Conservation (phyloP, 495 filamentous ascomycete species). For the Trichoderma virens region DNA sequence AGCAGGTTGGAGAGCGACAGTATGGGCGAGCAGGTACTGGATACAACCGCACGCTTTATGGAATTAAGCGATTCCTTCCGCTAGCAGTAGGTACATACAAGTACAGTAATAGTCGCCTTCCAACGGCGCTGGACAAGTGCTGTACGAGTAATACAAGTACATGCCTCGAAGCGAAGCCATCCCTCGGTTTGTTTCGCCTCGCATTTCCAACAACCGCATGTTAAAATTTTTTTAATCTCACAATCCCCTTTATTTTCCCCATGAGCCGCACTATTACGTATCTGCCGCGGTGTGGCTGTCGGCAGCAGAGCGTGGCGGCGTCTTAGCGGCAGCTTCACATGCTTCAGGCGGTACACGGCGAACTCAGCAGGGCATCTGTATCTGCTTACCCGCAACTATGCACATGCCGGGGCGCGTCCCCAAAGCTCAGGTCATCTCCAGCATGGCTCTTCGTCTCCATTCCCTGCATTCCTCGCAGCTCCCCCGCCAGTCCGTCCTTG, state of each 20-base stretch:
- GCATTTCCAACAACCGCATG: background rate
- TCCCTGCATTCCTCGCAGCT: background rate
- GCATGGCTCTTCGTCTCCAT: background rate
- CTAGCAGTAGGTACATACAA: no score
- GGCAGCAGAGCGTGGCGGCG: background rate
- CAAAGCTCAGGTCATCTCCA: background rate
- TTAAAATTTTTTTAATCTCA: background rate
- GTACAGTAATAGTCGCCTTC: no score
- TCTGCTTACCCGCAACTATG: background rate
- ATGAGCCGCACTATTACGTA: background rate
- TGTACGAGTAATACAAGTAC: background rate
- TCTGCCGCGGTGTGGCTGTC: background rate
- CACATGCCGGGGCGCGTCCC: background rate
- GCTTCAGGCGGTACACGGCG: background rate
- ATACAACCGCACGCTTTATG: background rate
- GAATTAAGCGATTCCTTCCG: background rate
- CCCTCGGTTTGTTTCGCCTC: background rate
- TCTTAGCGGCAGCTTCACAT: slow-evolving; percentile 5
- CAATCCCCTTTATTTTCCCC: background rate
- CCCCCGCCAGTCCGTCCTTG: background rate
- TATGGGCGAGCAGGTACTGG: background rate
- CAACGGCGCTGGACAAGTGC: no score
- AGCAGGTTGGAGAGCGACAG: background rate
- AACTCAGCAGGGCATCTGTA: no score
- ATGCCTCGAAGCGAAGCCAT: no score